These are phyloP conservation scores for Podila epicladia DNA, from an alignment of 192 early-diverging fungal species.

Conservation along the genomic window DNA sequence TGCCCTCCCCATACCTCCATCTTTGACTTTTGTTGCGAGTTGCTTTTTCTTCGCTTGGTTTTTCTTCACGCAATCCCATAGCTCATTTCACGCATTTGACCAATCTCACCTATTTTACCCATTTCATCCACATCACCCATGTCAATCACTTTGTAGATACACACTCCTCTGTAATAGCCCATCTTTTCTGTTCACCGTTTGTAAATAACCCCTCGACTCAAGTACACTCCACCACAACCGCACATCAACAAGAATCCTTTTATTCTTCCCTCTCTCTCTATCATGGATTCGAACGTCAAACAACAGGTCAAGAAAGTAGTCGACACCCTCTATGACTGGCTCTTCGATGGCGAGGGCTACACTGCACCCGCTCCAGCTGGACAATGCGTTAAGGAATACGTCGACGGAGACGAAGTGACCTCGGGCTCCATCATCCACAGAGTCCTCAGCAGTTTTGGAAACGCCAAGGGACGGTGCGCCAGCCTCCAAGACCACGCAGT, in stretches of 20 bases:
- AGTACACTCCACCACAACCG: background rate
- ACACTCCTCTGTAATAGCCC: background rate
- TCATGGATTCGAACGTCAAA: conserved; percentile 14
- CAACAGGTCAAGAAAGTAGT: conserved; percentile 12
- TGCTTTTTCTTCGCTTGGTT: background rate
- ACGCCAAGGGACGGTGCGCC: background rate
- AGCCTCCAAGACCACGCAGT: conserved; percentile 11
- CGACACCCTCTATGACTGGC: conserved; percentile 25
- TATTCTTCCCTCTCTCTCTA: background rate
- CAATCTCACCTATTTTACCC: no score
- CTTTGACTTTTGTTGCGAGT: background rate
- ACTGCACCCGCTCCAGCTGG: background rate
- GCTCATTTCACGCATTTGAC: background rate
- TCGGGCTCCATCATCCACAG: background rate
- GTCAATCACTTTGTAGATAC: background rate
- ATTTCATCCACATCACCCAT: background rate
- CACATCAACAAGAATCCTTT: background rate
- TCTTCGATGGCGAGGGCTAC: conserved; percentile 17
- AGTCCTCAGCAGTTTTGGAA: background rate
- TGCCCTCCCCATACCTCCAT: background rate
- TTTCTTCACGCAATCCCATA: background rate
- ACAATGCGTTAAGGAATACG: conserved; percentile 13
- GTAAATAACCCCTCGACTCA: background rate
- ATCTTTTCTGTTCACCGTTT: background rate
- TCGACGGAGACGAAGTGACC: background rate